Conservation (phyloP, 1,139 yeast species). For the Lodderomyces elongisporus region DNA sequence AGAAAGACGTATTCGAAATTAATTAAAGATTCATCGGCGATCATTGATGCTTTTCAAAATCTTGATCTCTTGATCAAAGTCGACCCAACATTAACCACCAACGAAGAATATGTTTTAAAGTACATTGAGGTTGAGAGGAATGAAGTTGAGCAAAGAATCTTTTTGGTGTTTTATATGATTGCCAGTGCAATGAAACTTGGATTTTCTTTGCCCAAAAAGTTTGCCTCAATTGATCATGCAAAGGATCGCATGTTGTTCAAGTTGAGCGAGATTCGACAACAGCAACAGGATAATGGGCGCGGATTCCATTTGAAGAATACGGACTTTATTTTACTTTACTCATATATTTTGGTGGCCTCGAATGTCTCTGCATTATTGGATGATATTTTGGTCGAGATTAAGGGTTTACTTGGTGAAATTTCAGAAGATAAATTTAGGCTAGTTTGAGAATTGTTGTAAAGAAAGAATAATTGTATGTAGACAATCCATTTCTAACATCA, state of each 20-base stretch:
- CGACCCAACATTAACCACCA: conserved; percentile 49
- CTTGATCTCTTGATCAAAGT: conserved; percentile 62
- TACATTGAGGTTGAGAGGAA: conserved; percentile 55
- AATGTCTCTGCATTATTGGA: conserved; percentile 64
- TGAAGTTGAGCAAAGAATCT: conserved; percentile 68
- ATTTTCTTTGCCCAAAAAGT: conserved; percentile 69
- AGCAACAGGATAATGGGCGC: conserved; percentile 15
- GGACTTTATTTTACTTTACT: conserved; percentile 71
- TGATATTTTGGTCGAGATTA: conserved; percentile 48
- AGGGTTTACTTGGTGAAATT: conserved; percentile 59
- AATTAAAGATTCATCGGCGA: conserved; percentile 53
- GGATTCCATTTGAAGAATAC: conserved; percentile 41
- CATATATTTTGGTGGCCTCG: conserved; percentile 68
- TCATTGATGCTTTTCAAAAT: conserved; percentile 72
- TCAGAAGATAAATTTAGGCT: conserved; percentile 49
- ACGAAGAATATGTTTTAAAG: conserved; percentile 53
- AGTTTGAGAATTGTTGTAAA: conserved; percentile 15
- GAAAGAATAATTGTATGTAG: too few species aligned
- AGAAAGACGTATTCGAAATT: conserved; percentile 45
- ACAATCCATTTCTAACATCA: too few species aligned
- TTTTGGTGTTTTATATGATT: conserved; percentile 69
- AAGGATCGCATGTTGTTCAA: conserved; percentile 64
- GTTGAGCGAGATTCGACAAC: conserved; percentile 47
- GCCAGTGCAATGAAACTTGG: conserved; percentile 74
- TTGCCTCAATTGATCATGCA: conserved; percentile 76